phyloP scores from a whole-genome alignment of 2,329 filamentous ascomycete species.

The Paracorniculantispora psalliotae region DNA sequence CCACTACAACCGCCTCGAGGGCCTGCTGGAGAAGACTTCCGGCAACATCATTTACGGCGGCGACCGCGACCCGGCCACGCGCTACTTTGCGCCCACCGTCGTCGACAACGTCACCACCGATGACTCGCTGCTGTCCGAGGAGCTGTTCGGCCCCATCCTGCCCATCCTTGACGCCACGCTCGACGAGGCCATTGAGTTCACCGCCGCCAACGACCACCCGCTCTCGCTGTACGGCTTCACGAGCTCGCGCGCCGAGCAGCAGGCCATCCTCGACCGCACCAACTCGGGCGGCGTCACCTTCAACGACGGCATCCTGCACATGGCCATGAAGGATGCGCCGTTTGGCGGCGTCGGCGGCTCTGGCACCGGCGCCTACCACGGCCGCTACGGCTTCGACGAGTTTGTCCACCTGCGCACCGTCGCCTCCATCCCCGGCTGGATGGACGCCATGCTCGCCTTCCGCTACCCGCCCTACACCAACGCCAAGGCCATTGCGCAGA shows the following conservation, averaged over 20 bases:
- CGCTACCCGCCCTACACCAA: constrained; percentile 21
- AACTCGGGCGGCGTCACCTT: constrained; percentile 47
- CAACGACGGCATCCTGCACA: constrained; percentile 45
- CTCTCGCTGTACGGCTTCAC: constrained; percentile 40
- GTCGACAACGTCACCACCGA: constrained; percentile 30
- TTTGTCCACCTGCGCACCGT: constrained; percentile 37
- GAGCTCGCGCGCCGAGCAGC: constrained; percentile 28
- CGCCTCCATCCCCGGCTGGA: constrained; percentile 32
- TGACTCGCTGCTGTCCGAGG: constrained; percentile 38
- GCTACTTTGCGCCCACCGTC: constrained; percentile 33
- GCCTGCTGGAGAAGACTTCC: constrained; percentile 29
- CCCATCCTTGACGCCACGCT: constrained; percentile 33
- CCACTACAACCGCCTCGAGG: constrained; percentile 36
- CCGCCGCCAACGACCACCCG: constrained; percentile 27
- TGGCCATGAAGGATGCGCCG: constrained; percentile 35
- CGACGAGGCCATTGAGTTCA: constrained; percentile 26
- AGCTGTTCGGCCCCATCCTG: constrained; percentile 40
- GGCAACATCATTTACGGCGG: constrained; percentile 35
- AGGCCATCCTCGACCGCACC: constrained; percentile 27
- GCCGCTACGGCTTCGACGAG: constrained; percentile 40
- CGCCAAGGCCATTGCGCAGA: constrained; percentile 9
- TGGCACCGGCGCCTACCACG: constrained; percentile 45
- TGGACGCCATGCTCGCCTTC: constrained; percentile 24
- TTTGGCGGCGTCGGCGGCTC: constrained; percentile 47
- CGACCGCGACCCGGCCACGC: constrained; percentile 23